These are phyloP conservation scores for Talaromyces adpressus DNA, from an alignment of 495 filamentous ascomycete genomes.

Conservation along the genomic window DNA sequence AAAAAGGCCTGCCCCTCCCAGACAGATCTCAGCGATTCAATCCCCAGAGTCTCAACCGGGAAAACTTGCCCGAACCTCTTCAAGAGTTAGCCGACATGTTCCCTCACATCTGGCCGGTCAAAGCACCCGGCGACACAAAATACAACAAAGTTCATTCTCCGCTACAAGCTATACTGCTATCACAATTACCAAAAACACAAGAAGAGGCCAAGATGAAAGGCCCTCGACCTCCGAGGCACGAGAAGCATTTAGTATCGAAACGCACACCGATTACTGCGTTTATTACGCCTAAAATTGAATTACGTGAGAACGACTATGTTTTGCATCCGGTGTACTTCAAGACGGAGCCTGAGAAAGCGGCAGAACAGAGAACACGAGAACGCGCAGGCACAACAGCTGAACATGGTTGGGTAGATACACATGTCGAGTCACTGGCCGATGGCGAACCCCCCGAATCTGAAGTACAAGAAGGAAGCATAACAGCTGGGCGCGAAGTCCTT, in stretches of 20 bases:
- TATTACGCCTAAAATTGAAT: constrained; percentile 59
- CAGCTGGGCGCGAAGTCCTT: constrained; percentile 72
- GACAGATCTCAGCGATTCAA: constrained; percentile 54
- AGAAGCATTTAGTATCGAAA: constrained; percentile 55
- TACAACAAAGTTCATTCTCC: constrained; percentile 76
- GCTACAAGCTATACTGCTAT: constrained; percentile 67
- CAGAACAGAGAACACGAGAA: constrained; percentile 39
- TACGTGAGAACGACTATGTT: constrained; percentile 74
- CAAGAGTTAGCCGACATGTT: constrained; percentile 77
- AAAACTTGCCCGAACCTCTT: constrained; percentile 55
- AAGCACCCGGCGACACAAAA: constrained; percentile 76
- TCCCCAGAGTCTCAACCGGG: constrained; percentile 55
- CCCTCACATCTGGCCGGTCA: constrained; percentile 79
- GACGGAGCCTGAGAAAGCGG: constrained; percentile 29
- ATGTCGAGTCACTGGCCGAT: constrained; percentile 58
- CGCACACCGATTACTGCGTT: constrained; percentile 75
- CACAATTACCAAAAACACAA: constrained; percentile 55
- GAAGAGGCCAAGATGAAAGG: constrained; percentile 51
- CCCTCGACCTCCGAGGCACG: constrained; percentile 46
- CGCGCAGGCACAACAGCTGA: constrained; percentile 34
- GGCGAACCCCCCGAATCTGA: constrained; percentile 58
- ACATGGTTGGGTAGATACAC: constrained; percentile 79
- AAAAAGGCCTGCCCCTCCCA: constrained; percentile 33
- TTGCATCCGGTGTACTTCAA: constrained; percentile 66
- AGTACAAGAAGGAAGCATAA: constrained; percentile 73